Evolutionary conservation across 768 basidiomycete genomes (phyloP), one percentile per base, ranked within the genome.

Genomic region (Russula griseocarnosa): DNA sequence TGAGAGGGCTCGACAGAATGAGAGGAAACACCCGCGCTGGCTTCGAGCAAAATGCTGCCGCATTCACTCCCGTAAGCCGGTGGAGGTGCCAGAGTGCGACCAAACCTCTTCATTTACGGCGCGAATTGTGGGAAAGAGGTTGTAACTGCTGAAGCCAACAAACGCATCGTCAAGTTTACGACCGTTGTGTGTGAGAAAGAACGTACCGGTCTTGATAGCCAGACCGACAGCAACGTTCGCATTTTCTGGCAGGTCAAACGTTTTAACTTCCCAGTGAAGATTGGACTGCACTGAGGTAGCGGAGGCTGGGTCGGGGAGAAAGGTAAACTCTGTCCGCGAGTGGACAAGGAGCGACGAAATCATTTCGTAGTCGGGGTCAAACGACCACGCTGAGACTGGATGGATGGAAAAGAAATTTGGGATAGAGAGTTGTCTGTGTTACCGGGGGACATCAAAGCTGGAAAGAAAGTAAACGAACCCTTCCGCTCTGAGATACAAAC

Each of bases 301-400:
- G 22, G 94, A 93, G 34, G 92, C 88, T 26, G 97, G 95, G 72
- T 95, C 90, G n/a, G 92, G 88, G 65, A 99, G 88, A 77, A 99
- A 99, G 8, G 95, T 97, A 70, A 99, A 90, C 77, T 99, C 97
- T 0, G 97, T 99, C 55, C 97, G 86, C 24, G 92, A 87, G 70
- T 97, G 94, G 55, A 99, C 96, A 47, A 98, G 83, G 51, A 98
- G 81, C 8, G 92, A 93, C 67, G 91, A 88, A 73, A 94, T 85
- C 58, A n/a, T n/a, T n/a, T n/a, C n/a, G n/a, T n/a, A 98, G 74
- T 98, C 97, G 40, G 97, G 97, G 74, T 99, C 97, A 73, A 99
- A 99, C 44, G 87, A 94, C 97, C 97, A 99, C n/a, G 97, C 97
- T 30, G 95, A 96, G 51, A 99, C 96, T 99, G 97, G 62, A 99